A percentile compares a stretch with the other conserved stretches of the same genome.
phyloP scores from a whole-genome alignment of 1,139 yeast genomes.

The Candida gigantensis region DNA sequence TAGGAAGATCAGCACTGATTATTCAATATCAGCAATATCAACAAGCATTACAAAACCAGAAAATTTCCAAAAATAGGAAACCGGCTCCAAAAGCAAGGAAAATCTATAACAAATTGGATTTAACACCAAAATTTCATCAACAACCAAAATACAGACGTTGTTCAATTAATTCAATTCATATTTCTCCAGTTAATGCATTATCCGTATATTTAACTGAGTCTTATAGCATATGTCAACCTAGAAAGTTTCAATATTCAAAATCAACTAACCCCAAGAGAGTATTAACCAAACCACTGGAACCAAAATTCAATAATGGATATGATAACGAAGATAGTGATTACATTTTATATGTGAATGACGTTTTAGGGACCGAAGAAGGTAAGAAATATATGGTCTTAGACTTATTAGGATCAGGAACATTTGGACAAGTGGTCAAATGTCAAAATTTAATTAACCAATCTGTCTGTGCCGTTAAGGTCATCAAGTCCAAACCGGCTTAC shows the following conservation, averaged over 20 bases:
- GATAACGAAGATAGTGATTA: conserved; percentile 92
- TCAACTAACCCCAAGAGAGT: conserved; percentile 90
- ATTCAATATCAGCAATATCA: conserved; percentile 43
- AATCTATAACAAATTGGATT: conserved; percentile 49
- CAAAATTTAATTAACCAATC: conserved; percentile 88
- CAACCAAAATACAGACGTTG: conserved; percentile 83
- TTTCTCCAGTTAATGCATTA: conserved; percentile 85
- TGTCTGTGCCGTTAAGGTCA: conserved; percentile 91
- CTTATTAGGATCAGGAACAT: conserved; percentile 92
- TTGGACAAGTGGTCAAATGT: conserved; percentile 98
- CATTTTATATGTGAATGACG: conserved; percentile 90
- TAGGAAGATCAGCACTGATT: conserved; percentile 37
- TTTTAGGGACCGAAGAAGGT: conserved; percentile 85
- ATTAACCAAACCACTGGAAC: conserved; percentile 89
- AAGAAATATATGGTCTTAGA: conserved; percentile 86
- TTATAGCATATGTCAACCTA: conserved; percentile 83
- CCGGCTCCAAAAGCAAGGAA: conserved; percentile 43
- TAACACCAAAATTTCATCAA: conserved; percentile 61
- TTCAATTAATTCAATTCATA: conserved; percentile 71
- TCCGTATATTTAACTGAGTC: conserved; percentile 79
- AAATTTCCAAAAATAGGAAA: conserved; percentile 22
- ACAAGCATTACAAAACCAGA: conserved; percentile 30
- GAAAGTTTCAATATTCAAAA: conserved; percentile 75
- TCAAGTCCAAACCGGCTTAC: conserved; percentile 89
- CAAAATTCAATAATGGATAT: conserved; percentile 74